A percentile compares a stretch with the other conserved stretches of the same genome.
Evolutionary conservation across 1,139 yeast genomes (phyloP).

Genomic region (Geotrichum candidum): DNA sequence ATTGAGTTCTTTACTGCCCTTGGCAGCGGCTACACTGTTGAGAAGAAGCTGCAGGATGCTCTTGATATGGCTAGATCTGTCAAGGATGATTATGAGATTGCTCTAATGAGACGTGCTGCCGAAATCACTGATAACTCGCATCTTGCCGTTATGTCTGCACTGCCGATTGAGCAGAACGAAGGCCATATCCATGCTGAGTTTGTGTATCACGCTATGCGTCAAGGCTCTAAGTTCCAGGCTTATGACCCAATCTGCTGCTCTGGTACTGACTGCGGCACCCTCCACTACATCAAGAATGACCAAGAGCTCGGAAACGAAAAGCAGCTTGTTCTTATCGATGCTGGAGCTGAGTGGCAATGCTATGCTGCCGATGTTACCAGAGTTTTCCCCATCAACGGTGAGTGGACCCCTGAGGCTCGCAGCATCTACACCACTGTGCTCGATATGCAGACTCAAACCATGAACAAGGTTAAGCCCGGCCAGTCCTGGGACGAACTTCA

Average conservation of each 20-base stretch:
- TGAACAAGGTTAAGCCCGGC: slow-evolving; percentile 72
- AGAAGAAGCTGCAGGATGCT: slow-evolving; percentile 46
- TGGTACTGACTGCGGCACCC: slow-evolving; percentile 85
- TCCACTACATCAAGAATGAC: slow-evolving; percentile 85
- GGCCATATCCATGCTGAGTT: slow-evolving; percentile 94
- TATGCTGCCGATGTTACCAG: slow-evolving; percentile 94
- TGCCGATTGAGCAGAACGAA: slow-evolving; percentile 82
- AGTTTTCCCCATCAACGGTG: slow-evolving; percentile 87
- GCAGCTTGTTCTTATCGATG: slow-evolving; percentile 77
- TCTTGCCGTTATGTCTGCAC: slow-evolving; percentile 84
- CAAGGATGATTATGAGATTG: slow-evolving; percentile 78
- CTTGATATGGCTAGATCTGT: slow-evolving; percentile 80
- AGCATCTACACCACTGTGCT: slow-evolving; percentile 75
- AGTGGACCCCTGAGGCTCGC: slow-evolving; percentile 82
- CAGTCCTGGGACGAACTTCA: slow-evolving; percentile 82
- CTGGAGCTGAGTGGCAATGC: slow-evolving; percentile 95
- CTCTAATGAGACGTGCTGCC: slow-evolving; percentile 71
- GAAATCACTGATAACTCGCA: slow-evolving; percentile 84
- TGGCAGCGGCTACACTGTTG: slow-evolving; percentile 30
- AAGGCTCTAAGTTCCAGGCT: slow-evolving; percentile 82
- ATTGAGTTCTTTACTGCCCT: background rate
- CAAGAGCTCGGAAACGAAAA: slow-evolving; percentile 47
- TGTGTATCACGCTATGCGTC: slow-evolving; percentile 86
- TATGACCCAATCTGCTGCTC: slow-evolving; percentile 96
- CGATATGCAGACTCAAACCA: slow-evolving; percentile 72